phyloP scores from a whole-genome alignment of 73 alveolate genomes.

The Tetrahymena malaccensis region DNA sequence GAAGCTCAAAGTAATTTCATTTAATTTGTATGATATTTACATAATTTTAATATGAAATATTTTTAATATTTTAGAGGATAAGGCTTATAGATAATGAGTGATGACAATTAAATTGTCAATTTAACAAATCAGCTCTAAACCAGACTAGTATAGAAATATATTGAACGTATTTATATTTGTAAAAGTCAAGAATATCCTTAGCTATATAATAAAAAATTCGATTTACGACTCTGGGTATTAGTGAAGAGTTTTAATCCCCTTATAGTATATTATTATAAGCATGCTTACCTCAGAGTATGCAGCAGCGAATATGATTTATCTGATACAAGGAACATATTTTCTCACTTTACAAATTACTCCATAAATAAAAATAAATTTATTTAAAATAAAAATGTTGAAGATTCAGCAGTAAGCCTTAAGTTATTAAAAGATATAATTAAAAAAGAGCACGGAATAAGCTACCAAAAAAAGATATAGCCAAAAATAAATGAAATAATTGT shows the following conservation, averaged over 20 bases:
- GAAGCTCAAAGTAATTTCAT: background rate
- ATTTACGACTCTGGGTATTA: conserved; percentile 85
- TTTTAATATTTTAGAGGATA: conserved; percentile 67
- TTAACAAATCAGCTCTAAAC: conserved; percentile 62
- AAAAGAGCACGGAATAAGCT: conserved; percentile 2
- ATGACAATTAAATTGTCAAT: conserved; percentile 32
- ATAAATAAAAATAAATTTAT: conserved; percentile 54
- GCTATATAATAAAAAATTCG: conserved; percentile 75
- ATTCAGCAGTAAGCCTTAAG: conserved; percentile 62
- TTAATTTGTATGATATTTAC: background rate
- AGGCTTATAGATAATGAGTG: conserved; percentile 55
- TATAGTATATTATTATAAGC: conserved; percentile 62
- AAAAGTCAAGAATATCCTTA: conserved; percentile 50
- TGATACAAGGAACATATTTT: conserved; percentile 70
- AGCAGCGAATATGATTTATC: conserved; percentile 62
- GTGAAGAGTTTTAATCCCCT: conserved; percentile 84
- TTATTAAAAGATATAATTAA: conserved; percentile 62
- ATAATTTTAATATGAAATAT: background rate
- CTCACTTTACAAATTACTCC: conserved; percentile 67
- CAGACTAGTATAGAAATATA: conserved; percentile 78
- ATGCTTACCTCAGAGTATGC: conserved; percentile 75
- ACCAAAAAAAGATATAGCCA: conserved; percentile 31
- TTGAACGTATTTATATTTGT: conserved; percentile 44
- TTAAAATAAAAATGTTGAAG: conserved; percentile 54
- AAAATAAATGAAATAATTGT: conserved; percentile 39